These are phyloP conservation scores for Cladorrhinum samala DNA, from an alignment of 495 filamentous ascomycete genomes.

Conservation along the genomic window DNA sequence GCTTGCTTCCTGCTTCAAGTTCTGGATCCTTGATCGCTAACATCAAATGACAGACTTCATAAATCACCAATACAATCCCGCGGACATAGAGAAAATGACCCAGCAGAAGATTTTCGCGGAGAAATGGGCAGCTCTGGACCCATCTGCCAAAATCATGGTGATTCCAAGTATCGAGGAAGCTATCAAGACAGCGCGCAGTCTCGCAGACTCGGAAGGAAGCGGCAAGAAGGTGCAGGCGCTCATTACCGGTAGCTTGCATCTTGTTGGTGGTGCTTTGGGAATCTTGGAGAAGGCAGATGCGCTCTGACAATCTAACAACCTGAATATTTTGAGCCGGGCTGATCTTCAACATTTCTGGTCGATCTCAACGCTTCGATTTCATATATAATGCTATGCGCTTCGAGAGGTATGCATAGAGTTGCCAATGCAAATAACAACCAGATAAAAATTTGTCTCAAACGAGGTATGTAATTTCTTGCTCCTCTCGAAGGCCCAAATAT, in stretches of 20 bases:
- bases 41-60: conserved; percentile 56
- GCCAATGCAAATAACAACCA: no score
- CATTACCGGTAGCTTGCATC: conserved; percentile 82
- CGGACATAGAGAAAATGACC: conserved; percentile 59
- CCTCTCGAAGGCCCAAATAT: no score
- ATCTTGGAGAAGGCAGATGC: conserved; percentile 42
- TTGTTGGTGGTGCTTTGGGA: conserved; percentile 66
- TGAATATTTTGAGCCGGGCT: no score
- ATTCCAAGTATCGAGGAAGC: conserved; percentile 81
- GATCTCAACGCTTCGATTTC: no score
- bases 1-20: conserved; percentile 15
- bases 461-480: no score
- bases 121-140: conserved; percentile 65
- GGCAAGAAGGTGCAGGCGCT: conserved; percentile 32
- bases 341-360: no score
- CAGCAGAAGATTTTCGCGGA: conserved; percentile 70
- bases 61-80: conserved; percentile 62
- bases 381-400: no score
- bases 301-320: no score
- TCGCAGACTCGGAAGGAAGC: conserved; percentile 10
- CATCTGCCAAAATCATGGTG: conserved; percentile 54
- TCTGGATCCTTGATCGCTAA: neutral
- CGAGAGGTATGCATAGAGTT: no score
- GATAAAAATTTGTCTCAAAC: no score
- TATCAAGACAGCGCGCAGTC: conserved; percentile 54